Evolutionary conservation across 176 grass and related monocot species (phyloP).

Genomic region (Microstegium vimineum): DNA sequence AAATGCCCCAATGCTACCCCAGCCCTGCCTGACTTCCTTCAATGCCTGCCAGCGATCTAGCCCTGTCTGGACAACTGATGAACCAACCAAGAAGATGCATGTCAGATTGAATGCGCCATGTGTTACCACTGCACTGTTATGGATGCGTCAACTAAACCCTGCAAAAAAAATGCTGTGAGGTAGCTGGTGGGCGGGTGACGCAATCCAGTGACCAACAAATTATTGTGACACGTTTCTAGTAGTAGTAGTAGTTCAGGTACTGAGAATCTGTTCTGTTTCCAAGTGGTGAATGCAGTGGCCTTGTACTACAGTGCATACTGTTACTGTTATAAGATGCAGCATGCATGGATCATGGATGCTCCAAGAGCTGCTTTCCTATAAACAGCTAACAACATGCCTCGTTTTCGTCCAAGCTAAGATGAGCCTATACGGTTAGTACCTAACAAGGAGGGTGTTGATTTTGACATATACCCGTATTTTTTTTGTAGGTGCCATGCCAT

Average conservation of each 20-base stretch:
- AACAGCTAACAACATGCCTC: background rate
- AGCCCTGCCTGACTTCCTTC: background rate
- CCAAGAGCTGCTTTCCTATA: background rate
- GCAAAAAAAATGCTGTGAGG: too few species aligned
- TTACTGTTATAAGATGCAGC: background rate
- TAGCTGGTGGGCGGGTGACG: too few species aligned
- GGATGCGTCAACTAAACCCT: too few species aligned
- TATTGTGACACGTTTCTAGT: background rate
- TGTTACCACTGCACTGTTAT: too few species aligned
- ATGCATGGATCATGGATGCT: background rate
- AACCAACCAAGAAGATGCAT: too few species aligned
- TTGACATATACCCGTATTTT: conserved; percentile 26
- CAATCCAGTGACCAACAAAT: background rate
- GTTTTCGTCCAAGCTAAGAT: background rate
- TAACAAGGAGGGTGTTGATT: conserved; percentile 20
- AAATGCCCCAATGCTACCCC: background rate
- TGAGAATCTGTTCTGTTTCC: background rate
- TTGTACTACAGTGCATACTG: background rate
- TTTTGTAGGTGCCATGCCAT: conserved; percentile 15
- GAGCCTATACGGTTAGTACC: background rate
- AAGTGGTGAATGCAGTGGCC: background rate
- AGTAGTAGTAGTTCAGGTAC: conserved; percentile 1
- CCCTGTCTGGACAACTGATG: too few species aligned
- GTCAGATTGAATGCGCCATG: background rate
- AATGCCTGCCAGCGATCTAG: conserved; percentile 1